Evolutionary conservation across 495 filamentous ascomycete species (phyloP), one percentile per base, ranked within the genome.

Genomic region (Chaetomium cochliodes): DNA sequence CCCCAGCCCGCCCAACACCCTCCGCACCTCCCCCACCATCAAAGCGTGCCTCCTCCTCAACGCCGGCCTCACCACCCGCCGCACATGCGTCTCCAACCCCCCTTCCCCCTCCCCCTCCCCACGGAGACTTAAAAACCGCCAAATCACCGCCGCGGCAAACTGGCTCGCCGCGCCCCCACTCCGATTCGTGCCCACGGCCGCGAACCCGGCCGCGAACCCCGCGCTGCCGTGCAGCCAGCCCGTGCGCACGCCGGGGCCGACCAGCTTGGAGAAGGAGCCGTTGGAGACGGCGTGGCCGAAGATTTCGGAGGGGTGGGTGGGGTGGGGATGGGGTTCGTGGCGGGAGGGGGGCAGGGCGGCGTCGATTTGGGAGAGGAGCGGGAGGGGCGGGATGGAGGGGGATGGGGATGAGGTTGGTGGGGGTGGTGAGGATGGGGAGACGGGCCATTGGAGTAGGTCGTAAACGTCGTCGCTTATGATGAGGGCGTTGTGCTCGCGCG

Each of bases 381-480:
- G 90, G 3, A 91, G 69, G 0, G 64, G 63, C 4, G 62, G 60
- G 18, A 54, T 42, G 0, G 49, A 47, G 1, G 53, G 16, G 22
- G 33, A 73, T 20, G 11, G 30, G 62, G 33, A 67, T 49, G 39
- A 13, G 37, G 28, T 63, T 18, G 18, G 37, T 16, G 0, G 68
- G 57, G 18, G 63, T 63, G 22, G 11, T 28, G 56, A 22, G 15
- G 61, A 58, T 47, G 56, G 79, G 15, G 61, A 22, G 56, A 67
- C 58, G 7, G 84, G 81, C 86, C 91, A 94, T 71, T 90, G 88
- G 0, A 97, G 80, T 64, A 91, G 87, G 73, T 97, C 93, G 65
- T 97, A 97, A 1, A 97, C 91, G 74, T 97, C 92, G 76, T 97
- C 92, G 15, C 82, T 83, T n/a, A 97, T 81, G 53, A 96, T 74